These are phyloP conservation scores for Penicillium soppii DNA, from an alignment of 495 filamentous ascomycete species.

Conservation along the genomic window DNA sequence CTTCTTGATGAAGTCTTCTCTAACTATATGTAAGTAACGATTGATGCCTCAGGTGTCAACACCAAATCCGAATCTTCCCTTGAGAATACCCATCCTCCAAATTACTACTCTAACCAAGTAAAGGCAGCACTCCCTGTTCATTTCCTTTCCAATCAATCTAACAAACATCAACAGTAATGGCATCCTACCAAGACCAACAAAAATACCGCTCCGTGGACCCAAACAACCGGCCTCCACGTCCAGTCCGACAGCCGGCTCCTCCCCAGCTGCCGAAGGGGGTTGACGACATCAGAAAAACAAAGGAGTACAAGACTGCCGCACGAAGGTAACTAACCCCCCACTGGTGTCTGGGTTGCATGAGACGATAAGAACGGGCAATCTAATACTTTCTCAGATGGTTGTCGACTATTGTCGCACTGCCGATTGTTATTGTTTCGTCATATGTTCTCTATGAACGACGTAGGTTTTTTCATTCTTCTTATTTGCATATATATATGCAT, in stretches of 20 bases:
- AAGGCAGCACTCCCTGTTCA: neutral
- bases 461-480: conserved; percentile 8
- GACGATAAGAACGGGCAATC: neutral
- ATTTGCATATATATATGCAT: neutral
- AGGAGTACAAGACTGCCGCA: conserved; percentile 30
- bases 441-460: conserved; percentile 26
- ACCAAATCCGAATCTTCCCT: conserved; percentile 3
- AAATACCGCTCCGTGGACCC: conserved; percentile 8
- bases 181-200: neutral
- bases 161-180: neutral
- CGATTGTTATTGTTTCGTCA: conserved; percentile 45
- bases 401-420: conserved; percentile 53
- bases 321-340: conserved; percentile 13
- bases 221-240: conserved; percentile 7
- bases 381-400: conserved; percentile 41
- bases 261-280: conserved; percentile 4
- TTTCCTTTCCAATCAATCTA: neutral
- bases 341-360: neutral
- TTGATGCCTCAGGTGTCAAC: conserved; percentile 18
- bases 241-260: conserved; percentile 2
- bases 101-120: neutral
- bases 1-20: no score
- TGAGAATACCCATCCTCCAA: neutral
- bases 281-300: conserved; percentile 28
- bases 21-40: neutral